These are phyloP conservation scores for Phytophthora melonis DNA, from an alignment of 352 stramenopile genomes.

Conservation along the genomic window DNA sequence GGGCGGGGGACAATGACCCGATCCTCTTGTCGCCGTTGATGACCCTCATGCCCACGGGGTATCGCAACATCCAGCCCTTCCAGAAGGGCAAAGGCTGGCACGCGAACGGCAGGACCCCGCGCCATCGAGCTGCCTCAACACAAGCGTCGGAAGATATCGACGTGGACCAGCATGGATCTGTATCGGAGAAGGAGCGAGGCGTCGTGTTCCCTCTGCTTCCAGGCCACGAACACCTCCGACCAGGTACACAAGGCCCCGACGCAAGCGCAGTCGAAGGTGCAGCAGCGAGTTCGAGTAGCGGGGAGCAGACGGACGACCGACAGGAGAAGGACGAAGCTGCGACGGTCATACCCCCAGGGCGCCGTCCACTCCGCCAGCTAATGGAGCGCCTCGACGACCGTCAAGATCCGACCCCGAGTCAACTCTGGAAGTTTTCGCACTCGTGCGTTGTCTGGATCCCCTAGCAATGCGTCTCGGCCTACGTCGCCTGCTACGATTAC, in stretches of 20 bases:
- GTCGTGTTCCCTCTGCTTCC: conserved; percentile 60
- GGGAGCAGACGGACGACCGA: conserved; percentile 24
- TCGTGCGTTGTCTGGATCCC: conserved; percentile 26
- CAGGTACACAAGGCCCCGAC: conserved; percentile 28
- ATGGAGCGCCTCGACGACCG: conserved; percentile 27
- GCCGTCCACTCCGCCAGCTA: conserved; percentile 15
- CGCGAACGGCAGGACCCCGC: conserved; percentile 51
- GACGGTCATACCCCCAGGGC: conserved; percentile 29
- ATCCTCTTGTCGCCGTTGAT: conserved; percentile 66
- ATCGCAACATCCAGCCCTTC: conserved; percentile 77
- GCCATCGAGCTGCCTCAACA: conserved; percentile 18
- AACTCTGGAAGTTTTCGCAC: conserved; percentile 41
- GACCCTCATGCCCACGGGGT: conserved; percentile 65
- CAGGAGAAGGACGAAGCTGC: conserved; percentile 34
- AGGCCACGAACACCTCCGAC: conserved; percentile 21
- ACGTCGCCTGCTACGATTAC: conserved; percentile 30
- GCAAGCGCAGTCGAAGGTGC: conserved; percentile 29
- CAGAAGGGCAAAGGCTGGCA: conserved; percentile 76
- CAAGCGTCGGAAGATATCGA: conserved; percentile 19
- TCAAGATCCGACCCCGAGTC: conserved; percentile 23
- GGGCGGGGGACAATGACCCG: conserved; percentile 23
- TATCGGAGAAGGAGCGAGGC: conserved; percentile 31
- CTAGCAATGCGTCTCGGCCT: conserved; percentile 20
- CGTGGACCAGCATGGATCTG: conserved; percentile 14
- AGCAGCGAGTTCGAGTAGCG: neutral